A percentile compares a stretch with the other conserved stretches of the same genome.
Evolutionary conservation across 2,329 filamentous ascomycete genomes (phyloP).

Genomic region (Domatiomyces catenatus): DNA sequence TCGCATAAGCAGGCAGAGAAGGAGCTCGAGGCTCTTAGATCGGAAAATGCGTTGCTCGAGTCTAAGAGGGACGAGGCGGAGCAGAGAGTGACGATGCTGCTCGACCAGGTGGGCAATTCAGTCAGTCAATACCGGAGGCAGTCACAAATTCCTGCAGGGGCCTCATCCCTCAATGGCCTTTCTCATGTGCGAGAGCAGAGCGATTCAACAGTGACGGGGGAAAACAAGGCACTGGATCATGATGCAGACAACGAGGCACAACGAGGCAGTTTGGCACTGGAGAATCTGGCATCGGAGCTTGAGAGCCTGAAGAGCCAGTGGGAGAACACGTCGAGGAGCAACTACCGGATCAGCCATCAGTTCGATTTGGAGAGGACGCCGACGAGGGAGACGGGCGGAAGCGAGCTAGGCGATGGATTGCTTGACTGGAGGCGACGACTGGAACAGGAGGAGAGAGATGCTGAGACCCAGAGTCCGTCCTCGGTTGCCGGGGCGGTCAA

Average conservation of each 20-base stretch:
- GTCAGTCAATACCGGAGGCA: conserved; percentile 89
- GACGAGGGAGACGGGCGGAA: conserved; percentile 28
- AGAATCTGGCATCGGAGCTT: conserved; percentile 81
- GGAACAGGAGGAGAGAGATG: conserved; percentile 39
- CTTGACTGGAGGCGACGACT: conserved; percentile 68
- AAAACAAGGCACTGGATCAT: conserved; percentile 24
- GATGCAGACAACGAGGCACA: conserved; percentile 30
- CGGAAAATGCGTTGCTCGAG: conserved; percentile 69
- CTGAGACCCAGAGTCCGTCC: not conserved
- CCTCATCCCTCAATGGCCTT: conserved; percentile 9
- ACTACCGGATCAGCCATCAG: conserved; percentile 75
- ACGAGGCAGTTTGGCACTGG: conserved; percentile 57
- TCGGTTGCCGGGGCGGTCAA: not conserved
- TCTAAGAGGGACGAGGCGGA: conserved; percentile 78
- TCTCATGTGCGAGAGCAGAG: conserved; percentile 16
- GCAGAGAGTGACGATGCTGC: conserved; percentile 76
- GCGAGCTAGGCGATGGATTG: conserved; percentile 50
- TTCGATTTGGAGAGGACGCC: conserved; percentile 65
- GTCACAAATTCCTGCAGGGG: conserved; percentile 31
- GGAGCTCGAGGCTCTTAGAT: conserved; percentile 66
- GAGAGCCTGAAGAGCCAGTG: conserved; percentile 82
- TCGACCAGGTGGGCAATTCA: conserved; percentile 86
- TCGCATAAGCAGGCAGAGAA: conserved; percentile 41
- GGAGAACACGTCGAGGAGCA: conserved; percentile 91
- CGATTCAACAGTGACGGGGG: conserved; percentile 26